Evolutionary conservation across 495 filamentous ascomycete species (phyloP), one percentile per base, ranked within the genome.

Genomic region (Pseudoneurospora amorphoporcata): DNA sequence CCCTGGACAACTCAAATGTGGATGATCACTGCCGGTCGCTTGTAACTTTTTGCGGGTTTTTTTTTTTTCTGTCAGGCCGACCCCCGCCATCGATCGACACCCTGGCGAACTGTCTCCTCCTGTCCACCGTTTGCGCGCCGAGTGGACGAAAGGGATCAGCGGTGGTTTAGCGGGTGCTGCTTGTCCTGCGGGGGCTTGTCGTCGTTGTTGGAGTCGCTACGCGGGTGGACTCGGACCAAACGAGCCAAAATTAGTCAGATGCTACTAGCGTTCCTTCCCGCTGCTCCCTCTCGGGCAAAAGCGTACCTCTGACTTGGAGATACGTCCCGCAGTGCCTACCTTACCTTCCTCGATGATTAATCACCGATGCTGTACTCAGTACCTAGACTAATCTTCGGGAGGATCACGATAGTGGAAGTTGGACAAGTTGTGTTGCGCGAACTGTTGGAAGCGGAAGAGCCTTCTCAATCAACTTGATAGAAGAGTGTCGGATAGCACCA

Each of bases 221-320:
- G 61, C 75, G 75, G 75, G 75, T 75, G 73, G 75, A 76, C 69
- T 76, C 75, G 75, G 75, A 72, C 70, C 38, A 23, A 53, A 65
- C 29, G 38, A 29, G 29, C 47, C 47, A 61, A 61, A 39, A 47
- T 73, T 75, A 71, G 74, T 75, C 72, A 75, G 72, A 53, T 19
- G 72, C 69, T 61, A 61, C 69, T 61, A 61, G 29, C 53, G 53
- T 61, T 32, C 29, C 53, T 61, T 35, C 53, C 53, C 53, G 53
- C 29, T 35, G 53, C 53, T 35, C n/a, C n/a, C n/a, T n/a, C n/a
- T n/a, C 53, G 29, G 35, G 35, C 32, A 6, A 42, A 42, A 41
- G 16, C 37, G 70, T 65, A 53, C 43, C 32, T 37, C 70, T 65
- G 70, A n/a, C n/a, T n/a, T 71, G 35, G 43, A 71, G 10, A 38